A percentile compares a stretch with the other conserved stretches of the same genome.
phyloP scores from a whole-genome alignment of 306 rosid genomes.

The Prunus davidiana region DNA sequence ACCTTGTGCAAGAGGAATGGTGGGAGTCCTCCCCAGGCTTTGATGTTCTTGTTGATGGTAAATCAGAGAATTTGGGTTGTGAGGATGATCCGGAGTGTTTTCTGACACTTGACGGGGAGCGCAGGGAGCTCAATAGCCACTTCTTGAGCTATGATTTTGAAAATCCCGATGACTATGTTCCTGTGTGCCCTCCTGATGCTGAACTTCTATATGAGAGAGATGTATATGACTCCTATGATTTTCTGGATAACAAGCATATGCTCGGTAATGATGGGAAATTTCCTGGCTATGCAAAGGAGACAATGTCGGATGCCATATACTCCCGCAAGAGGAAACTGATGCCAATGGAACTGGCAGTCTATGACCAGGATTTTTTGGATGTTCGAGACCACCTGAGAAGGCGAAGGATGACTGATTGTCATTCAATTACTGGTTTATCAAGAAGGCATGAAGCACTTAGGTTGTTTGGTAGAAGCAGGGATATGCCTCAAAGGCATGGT shows the following conservation, averaged over 20 bases:
- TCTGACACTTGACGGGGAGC: slow-evolving; percentile 38
- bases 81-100: slow-evolving; percentile 48
- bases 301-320: slow-evolving; percentile 41
- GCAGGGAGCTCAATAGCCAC: slow-evolving; percentile 35
- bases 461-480: slow-evolving; percentile 30
- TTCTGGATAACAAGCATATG: slow-evolving; percentile 33
- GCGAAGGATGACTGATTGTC: slow-evolving; percentile 36
- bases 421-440: slow-evolving; percentile 32
- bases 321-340: slow-evolving; percentile 47
- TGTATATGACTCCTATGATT: slow-evolving; percentile 28
- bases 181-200: slow-evolving; percentile 37
- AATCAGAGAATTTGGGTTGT: slow-evolving; percentile 38
- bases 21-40: slow-evolving; percentile 88
- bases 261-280: slow-evolving; percentile 31
- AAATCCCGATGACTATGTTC: slow-evolving; percentile 41
- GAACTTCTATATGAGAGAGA: slow-evolving; percentile 45
- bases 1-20: slow-evolving; percentile 56
- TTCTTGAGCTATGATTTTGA: slow-evolving; percentile 44
- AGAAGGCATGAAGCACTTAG: slow-evolving; percentile 41
- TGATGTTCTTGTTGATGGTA: slow-evolving; percentile 79
- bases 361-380: slow-evolving; percentile 43
- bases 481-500: slow-evolving; percentile 30
- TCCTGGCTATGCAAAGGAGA: slow-evolving; percentile 37
- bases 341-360: slow-evolving; percentile 36
- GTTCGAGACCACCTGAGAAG: slow-evolving; percentile 65